phyloP scores from a whole-genome alignment of 352 stramenopile genomes.

The Globisporangium paroecandrum region DNA sequence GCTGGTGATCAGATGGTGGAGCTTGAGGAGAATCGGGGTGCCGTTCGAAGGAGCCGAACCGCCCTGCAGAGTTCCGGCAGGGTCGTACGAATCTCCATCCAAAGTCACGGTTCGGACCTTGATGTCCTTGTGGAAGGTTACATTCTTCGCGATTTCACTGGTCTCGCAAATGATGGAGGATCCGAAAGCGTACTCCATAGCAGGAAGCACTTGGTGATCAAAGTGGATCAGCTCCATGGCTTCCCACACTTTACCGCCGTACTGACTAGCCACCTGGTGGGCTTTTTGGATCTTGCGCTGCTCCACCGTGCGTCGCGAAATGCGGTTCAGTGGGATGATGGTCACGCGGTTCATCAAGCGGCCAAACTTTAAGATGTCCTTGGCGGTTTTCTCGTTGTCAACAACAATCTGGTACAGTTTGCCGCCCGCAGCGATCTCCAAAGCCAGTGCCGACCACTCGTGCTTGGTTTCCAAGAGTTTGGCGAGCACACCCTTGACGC shows the following conservation, averaged over 20 bases:
- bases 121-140: slow-evolving; percentile 90
- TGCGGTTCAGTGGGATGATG: slow-evolving; percentile 98
- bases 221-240: slow-evolving; percentile 97
- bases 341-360: slow-evolving; percentile 96
- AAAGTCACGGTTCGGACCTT: slow-evolving; percentile 96
- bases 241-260: slow-evolving; percentile 89
- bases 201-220: slow-evolving; percentile 91
- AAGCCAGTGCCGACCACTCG: slow-evolving; percentile 89
- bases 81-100: slow-evolving; percentile 98
- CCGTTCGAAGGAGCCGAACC: slow-evolving; percentile 79
- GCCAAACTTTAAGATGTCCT: slow-evolving; percentile 97
- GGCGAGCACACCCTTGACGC: slow-evolving; percentile 97
- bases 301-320: slow-evolving; percentile 82
- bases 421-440: slow-evolving; percentile 97
- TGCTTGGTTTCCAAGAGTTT: slow-evolving; percentile 95
- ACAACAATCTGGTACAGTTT: slow-evolving; percentile 99
- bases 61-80: slow-evolving; percentile 94
- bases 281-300: slow-evolving; percentile 78
- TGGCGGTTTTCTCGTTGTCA: slow-evolving; percentile 97
- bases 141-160: slow-evolving; percentile 86
- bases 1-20: slow-evolving; percentile 74
- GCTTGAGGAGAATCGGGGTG: slow-evolving; percentile 72
- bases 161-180: slow-evolving; percentile 97
- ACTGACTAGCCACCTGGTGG: slow-evolving; percentile 77
- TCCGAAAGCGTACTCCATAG: slow-evolving; percentile 99